phyloP scores from a whole-genome alignment of 805 yeast genomes.

The Candida ponderosae region DNA sequence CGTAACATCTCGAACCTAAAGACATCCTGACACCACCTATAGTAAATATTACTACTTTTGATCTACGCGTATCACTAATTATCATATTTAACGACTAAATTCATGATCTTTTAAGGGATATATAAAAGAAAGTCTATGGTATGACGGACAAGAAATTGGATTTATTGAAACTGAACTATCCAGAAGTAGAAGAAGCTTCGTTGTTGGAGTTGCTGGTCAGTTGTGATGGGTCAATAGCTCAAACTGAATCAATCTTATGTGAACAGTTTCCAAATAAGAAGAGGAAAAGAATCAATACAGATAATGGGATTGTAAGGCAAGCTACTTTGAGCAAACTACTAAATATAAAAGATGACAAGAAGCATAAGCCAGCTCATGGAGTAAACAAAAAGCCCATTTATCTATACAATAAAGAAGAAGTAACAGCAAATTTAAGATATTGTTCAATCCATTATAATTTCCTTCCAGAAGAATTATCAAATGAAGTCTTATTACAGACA shows the following conservation, averaged over 20 bases:
- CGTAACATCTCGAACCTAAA: no score
- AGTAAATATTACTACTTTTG: no score
- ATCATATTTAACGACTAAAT: no score
- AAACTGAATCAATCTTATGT: slow-evolving; percentile 32
- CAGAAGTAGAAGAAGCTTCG: slow-evolving; percentile 31
- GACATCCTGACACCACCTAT: no score
- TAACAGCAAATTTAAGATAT: slow-evolving; percentile 42
- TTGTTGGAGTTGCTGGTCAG: slow-evolving; percentile 44
- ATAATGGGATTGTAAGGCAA: slow-evolving; percentile 5
- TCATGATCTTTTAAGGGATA: not conserved
- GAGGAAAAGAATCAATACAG: slow-evolving; percentile 1
- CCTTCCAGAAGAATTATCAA: slow-evolving; percentile 43
- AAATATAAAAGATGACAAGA: slow-evolving; percentile 7
- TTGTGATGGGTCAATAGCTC: slow-evolving; percentile 44
- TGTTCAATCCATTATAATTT: slow-evolving; percentile 42
- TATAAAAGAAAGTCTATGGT: not conserved
- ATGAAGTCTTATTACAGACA: slow-evolving; percentile 33
- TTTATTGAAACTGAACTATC: slow-evolving; percentile 29
- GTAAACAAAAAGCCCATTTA: slow-evolving; percentile 24
- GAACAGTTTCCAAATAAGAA: slow-evolving; percentile 21
- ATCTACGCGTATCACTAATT: no score
- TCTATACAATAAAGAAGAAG: slow-evolving; percentile 43
- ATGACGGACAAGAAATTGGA: slow-evolving; percentile 33
- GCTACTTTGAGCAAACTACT: slow-evolving; percentile 12
- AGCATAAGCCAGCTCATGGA: slow-evolving; percentile 9